A percentile compares a stretch with the other conserved stretches of the same genome.
phyloP scores from a whole-genome alignment of 1,139 yeast species.

The Williopsis jadinii region DNA sequence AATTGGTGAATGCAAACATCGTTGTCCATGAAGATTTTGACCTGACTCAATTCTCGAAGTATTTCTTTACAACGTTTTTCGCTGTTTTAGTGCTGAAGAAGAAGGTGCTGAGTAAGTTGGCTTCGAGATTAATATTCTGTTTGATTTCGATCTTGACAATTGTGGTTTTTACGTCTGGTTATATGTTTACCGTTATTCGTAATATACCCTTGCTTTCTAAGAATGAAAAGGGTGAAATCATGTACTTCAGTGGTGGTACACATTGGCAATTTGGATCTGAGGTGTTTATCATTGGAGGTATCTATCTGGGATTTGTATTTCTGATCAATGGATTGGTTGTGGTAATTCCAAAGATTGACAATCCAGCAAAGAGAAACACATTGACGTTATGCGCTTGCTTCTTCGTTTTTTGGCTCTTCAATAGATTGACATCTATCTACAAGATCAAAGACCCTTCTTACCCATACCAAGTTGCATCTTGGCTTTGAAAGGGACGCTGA shows the following conservation, averaged over 20 bases:
- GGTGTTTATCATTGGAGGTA: conserved; percentile 40
- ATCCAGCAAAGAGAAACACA: conserved; percentile 11
- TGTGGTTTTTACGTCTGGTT: conserved; percentile 48
- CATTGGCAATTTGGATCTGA: conserved; percentile 69
- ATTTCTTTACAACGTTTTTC: conserved; percentile 40
- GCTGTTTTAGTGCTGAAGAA: conserved; percentile 44
- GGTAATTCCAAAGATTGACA: conserved; percentile 19
- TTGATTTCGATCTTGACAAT: conserved; percentile 35
- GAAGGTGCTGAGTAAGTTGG: conserved; percentile 29
- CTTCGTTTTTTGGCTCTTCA: conserved; percentile 27
- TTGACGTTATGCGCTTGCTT: conserved; percentile 20
- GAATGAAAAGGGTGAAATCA: conserved; percentile 36
- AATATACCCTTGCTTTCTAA: conserved; percentile 58
- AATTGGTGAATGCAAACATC: conserved; percentile 36
- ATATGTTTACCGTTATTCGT: conserved; percentile 53
- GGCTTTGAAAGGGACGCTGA: background rate
- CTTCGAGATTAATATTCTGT: conserved; percentile 29
- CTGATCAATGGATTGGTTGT: conserved; percentile 34
- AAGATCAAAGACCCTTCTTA: conserved; percentile 33
- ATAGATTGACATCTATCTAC: conserved; percentile 29
- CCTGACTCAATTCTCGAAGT: conserved; percentile 33
- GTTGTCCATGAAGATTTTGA: conserved; percentile 37
- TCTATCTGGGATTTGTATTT: conserved; percentile 40
- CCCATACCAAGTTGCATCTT: conserved; percentile 19
- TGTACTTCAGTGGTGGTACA: conserved; percentile 55